Percentiles rank a stretch among this genome's conserved stretches.
These are phyloP conservation scores for Rhizophagus prolifer DNA, from an alignment of 192 early-diverging fungal genomes.

Conservation along the genomic window DNA sequence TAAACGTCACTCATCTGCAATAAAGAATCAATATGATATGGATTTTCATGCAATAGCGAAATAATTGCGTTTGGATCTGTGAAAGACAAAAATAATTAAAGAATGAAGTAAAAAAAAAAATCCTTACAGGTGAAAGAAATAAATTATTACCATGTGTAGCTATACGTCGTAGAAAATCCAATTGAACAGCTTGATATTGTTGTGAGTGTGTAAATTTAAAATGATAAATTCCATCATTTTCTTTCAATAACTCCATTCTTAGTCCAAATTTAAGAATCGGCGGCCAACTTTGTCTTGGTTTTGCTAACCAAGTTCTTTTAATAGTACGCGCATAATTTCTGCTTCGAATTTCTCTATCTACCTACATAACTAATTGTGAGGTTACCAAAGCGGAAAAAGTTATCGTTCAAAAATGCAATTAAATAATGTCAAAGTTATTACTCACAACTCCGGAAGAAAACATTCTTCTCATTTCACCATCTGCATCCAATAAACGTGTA, in stretches of 20 bases:
- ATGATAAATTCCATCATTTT: constrained; percentile 37
- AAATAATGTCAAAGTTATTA: neutral
- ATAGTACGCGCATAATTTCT: constrained; percentile 49
- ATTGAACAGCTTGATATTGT: constrained; percentile 73
- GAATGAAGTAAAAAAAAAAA: neutral
- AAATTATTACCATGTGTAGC: constrained; percentile 50
- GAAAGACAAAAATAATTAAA: neutral
- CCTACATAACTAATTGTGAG: constrained; percentile 15
- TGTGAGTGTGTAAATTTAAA: constrained; percentile 71
- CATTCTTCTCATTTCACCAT: constrained; percentile 84
- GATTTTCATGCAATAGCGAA: constrained; percentile 67
- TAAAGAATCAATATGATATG: constrained; percentile 86
- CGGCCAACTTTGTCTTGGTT: constrained; percentile 75
- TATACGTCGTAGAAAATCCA: constrained; percentile 72
- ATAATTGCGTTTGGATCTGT: constrained; percentile 74
- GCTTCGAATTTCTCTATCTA: constrained; percentile 46
- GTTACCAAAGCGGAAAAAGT: neutral
- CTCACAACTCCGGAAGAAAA: constrained; percentile 87
- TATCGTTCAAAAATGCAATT: neutral
- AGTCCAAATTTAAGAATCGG: constrained; percentile 49
- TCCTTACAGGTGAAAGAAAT: neutral
- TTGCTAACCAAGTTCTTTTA: constrained; percentile 61
- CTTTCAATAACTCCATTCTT: constrained; percentile 47
- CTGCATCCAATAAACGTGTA: constrained; percentile 70
- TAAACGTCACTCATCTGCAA: constrained; percentile 83